Percentiles rank a stretch among this genome's conserved stretches.
Evolutionary conservation across 371 early-diverging fungal species (phyloP).

Genomic region (Saksenaea vasiformis): DNA sequence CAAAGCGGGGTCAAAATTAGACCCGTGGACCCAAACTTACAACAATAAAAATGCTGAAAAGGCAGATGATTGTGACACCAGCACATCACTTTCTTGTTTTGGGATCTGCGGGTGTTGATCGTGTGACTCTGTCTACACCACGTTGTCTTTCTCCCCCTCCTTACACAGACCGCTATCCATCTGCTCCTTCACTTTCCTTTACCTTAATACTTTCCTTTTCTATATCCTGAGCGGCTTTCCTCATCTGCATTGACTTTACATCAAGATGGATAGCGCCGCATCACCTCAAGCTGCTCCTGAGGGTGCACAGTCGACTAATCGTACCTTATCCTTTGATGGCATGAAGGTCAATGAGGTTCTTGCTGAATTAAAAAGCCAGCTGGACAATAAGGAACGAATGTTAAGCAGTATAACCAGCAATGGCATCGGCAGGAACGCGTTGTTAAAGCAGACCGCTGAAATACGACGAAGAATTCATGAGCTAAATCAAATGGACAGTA

Average conservation of each 20-base stretch:
- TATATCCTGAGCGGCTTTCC: not conserved
- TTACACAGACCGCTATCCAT: not conserved
- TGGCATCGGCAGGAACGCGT: not conserved
- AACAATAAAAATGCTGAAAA: constrained; percentile 11
- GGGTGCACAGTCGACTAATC: not conserved
- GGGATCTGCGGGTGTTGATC: no score
- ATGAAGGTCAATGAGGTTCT: not conserved
- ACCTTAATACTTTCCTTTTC: not conserved
- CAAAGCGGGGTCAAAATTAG: constrained; percentile 45
- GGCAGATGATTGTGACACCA: constrained; percentile 13
- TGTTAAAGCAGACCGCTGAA: not conserved
- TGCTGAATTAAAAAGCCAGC: not conserved
- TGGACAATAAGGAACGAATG: not conserved
- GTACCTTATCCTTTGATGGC: not conserved
- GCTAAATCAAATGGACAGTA: not conserved
- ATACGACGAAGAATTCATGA: not conserved
- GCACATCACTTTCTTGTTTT: no score
- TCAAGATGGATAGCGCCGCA: not conserved
- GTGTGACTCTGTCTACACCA: no score
- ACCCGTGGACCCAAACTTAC: constrained; percentile 30
- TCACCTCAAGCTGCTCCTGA: not conserved
- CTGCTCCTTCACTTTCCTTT: not conserved
- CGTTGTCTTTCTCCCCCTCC: no score
- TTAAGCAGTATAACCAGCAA: not conserved
- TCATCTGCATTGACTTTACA: not conserved